Evolutionary conservation across 2,329 filamentous ascomycete genomes (phyloP).

Genomic region (Cladosporium sp.): DNA sequence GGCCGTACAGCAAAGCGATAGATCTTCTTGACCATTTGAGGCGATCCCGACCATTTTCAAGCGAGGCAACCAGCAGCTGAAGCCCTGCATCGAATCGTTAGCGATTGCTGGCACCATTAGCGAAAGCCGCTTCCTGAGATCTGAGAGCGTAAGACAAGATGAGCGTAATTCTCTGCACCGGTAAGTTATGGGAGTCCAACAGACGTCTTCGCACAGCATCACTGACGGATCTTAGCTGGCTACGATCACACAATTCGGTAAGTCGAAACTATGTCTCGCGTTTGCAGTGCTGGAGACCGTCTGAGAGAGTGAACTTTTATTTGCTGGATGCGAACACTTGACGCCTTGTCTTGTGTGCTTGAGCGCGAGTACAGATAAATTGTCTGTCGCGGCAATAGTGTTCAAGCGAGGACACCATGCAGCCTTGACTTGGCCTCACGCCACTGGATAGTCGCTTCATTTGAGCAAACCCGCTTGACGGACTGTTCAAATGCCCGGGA

Average conservation of each 20-base stretch:
- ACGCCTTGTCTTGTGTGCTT: background rate
- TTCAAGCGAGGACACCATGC: background rate
- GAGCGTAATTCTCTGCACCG: conserved; percentile 69
- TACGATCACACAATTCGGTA: conserved; percentile 78
- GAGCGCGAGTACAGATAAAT: background rate
- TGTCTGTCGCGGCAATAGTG: background rate
- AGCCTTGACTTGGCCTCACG: background rate
- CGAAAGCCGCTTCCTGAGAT: conserved; percentile 12
- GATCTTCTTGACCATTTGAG: background rate
- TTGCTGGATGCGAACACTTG: background rate
- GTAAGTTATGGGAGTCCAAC: conserved; percentile 46
- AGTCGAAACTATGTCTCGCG: conserved; percentile 27
- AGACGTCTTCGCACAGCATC: conserved; percentile 26
- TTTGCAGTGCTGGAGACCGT: background rate
- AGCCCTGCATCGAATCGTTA: background rate
- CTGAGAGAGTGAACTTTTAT: background rate
- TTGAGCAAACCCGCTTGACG: too few species aligned
- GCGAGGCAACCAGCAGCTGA: background rate
- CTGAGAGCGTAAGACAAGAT: conserved; percentile 41
- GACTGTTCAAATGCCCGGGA: background rate
- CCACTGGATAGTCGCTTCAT: background rate
- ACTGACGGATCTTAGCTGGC: conserved; percentile 51
- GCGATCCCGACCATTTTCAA: background rate
- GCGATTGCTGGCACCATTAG: conserved; percentile 7
- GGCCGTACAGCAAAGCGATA: background rate